phyloP scores from a whole-genome alignment of 2,329 filamentous ascomycete genomes.

The Fusarium penzigii region DNA sequence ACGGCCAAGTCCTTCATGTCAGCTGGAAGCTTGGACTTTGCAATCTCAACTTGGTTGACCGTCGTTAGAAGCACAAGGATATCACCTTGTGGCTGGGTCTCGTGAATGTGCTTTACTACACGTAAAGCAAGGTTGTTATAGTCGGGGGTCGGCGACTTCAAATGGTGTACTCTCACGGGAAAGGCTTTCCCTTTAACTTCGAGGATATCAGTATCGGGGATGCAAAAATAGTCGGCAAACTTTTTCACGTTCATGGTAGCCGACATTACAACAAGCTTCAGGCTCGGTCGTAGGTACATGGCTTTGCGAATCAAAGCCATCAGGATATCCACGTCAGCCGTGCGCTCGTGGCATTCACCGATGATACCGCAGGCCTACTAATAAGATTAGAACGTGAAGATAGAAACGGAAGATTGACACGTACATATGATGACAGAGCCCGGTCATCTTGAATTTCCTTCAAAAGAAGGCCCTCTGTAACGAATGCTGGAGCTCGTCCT shows the following conservation, averaged over 20 bases:
- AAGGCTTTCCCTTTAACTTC: not conserved
- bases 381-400: no score
- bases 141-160: no score
- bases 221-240: constrained; percentile 50
- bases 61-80: no score
- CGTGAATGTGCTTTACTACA: no score
- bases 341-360: constrained; percentile 89
- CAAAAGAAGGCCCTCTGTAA: constrained; percentile 89
- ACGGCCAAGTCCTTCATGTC: no score
- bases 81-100: no score
- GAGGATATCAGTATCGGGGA: not conserved
- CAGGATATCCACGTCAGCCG: constrained; percentile 79
- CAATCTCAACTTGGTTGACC: no score
- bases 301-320: constrained; percentile 85
- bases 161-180: no score
- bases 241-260: constrained; percentile 87
- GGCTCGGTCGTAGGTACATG: constrained; percentile 71
- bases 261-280: constrained; percentile 83
- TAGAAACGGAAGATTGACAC: no score
- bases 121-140: no score
- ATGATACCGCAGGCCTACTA: constrained; percentile 84
- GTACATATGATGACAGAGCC: not conserved
- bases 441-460: constrained; percentile 75
- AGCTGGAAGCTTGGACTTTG: no score
- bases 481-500: constrained; percentile 83